Evolutionary conservation across 305 asterid species (phyloP), one percentile per base, ranked within the genome.

Genomic region (Stenogyne calaminthoides): DNA sequence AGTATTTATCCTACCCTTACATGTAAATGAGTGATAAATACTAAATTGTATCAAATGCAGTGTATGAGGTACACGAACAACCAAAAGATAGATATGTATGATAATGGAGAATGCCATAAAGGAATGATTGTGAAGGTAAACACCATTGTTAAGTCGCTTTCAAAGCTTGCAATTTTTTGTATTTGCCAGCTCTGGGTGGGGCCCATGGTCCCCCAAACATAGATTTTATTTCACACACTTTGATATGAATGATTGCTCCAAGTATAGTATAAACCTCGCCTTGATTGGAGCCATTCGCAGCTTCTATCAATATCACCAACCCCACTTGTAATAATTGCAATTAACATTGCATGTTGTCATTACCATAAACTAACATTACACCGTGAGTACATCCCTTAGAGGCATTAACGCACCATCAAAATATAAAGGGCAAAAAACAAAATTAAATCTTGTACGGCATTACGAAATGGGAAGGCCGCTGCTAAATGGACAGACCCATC

Each of bases 111-210:
- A 39, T 10, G 9, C 20, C 44, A 69, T 60, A 47, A 55, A 72
- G 36, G 9, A 44, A 39, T 59, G 56, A 56, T 67, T 46, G 37
- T 39, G 61, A 7, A 46, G 59, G 66, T 6, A 7, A 58, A 29
- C 32, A 74, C 49, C 77, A 44, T 11, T 44, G 76, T 70, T 14
- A 0, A 29, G 81, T 72, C 74, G 9, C 46, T 80, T 64, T 80
- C 84, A 19, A 9, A 22, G 22, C 76, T n/a, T 76, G 76, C 60
- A 80, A 61, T 25, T 11, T 2, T 67, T 40, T 54, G 19, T 59
- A 27, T 36, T 10, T 49, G 67, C 77, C 80, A 79, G 71, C 77
- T 56, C 74, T 64, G 1, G n/a, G 57, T 42, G 59, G 29, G 59
- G 12, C 19, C 58, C 25, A 58, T 75, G 73, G 71, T 67, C 70